phyloP scores from a whole-genome alignment of 495 filamentous ascomycete species.

The Apodospora peruviana region DNA sequence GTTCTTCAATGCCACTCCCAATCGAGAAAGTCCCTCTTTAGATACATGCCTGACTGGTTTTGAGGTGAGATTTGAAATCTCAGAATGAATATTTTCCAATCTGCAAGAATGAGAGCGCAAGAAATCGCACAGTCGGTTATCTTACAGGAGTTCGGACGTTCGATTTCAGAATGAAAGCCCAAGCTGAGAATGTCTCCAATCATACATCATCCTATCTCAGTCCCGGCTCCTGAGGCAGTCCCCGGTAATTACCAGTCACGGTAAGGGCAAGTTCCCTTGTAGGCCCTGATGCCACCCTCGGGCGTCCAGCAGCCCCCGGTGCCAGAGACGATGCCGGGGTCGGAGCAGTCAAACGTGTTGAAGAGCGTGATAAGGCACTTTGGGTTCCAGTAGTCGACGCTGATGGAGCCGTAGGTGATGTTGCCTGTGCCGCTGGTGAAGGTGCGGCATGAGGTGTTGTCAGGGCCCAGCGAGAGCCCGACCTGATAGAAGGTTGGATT shows the following conservation, averaged over 20 bases:
- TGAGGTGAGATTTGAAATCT: no score
- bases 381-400: constrained; percentile 4
- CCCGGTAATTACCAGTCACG: neutral
- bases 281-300: constrained; percentile 6
- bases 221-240: no score
- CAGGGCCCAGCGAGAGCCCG: neutral
- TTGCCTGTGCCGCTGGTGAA: constrained; percentile 4
- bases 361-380: constrained; percentile 9
- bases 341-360: constrained; percentile 8
- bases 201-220: no score
- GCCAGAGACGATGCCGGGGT: constrained; percentile 7
- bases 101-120: no score
- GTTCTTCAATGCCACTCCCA: no score
- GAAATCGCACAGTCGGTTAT: no score
- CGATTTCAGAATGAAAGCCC: no score
- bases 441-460: neutral
- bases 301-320: constrained; percentile 9
- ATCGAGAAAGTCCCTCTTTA: no score
- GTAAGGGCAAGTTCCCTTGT: constrained; percentile 10
- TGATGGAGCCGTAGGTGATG: constrained; percentile 7
- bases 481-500: neutral
- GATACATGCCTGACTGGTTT: no score
- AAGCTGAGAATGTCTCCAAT: no score
- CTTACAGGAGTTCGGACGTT: no score
- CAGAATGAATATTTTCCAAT: no score